A percentile compares a stretch with the other conserved stretches of the same genome.
Conservation (phyloP, 345 rosid species). For the Dimocarpus longan region DNA sequence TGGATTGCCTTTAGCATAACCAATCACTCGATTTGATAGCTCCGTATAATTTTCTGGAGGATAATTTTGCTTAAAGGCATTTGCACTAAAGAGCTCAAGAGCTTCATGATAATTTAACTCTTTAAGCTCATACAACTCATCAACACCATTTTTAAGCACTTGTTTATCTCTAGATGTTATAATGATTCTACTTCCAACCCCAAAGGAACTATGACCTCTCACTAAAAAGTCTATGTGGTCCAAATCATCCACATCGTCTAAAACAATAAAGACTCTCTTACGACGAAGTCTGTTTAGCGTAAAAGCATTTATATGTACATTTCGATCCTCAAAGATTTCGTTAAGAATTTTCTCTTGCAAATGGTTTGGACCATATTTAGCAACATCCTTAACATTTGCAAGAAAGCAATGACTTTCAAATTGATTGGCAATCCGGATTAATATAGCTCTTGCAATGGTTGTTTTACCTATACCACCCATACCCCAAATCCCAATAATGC, state of each 20-base stretch:
- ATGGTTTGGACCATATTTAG: not conserved
- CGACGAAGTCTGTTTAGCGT: not conserved
- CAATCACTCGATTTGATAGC: not conserved
- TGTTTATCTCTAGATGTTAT: no score
- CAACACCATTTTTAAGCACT: no score
- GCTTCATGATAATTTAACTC: no score
- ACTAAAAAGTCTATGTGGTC: not conserved
- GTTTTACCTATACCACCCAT: not conserved
- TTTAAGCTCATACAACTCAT: no score
- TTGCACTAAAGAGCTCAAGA: no score
- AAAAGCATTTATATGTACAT: not conserved
- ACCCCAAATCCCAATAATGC: not conserved
- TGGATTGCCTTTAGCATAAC: not conserved
- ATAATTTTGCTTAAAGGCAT: not conserved
- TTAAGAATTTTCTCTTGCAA: not conserved
- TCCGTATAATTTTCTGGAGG: not conserved
- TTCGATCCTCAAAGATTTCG: not conserved
- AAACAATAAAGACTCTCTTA: not conserved
- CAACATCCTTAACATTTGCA: not conserved
- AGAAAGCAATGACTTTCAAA: not conserved
- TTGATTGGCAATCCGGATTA: not conserved
- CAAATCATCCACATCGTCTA: not conserved
- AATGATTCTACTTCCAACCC: not conserved
- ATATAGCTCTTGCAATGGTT: not conserved
- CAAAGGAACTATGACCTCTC: not conserved